A percentile compares a stretch with the other conserved stretches of the same genome.
These are phyloP conservation scores for Cytospora paraplurivora DNA, from an alignment of 2,329 filamentous ascomycete genomes.

Conservation along the genomic window DNA sequence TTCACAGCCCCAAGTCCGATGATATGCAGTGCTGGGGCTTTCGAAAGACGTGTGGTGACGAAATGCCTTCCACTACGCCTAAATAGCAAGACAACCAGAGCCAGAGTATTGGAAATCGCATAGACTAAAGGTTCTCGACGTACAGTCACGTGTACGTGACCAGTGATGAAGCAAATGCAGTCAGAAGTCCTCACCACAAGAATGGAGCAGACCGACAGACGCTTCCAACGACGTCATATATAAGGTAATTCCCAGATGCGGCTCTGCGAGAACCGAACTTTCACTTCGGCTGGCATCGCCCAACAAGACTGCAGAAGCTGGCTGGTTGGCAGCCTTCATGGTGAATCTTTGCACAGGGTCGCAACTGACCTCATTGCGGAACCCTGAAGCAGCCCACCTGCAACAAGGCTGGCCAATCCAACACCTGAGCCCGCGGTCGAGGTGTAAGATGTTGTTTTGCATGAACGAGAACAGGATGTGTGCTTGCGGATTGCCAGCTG, in stretches of 20 bases:
- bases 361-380: not conserved
- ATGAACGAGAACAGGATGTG: not conserved
- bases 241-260: not conserved
- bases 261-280: not conserved
- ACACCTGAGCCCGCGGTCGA: not conserved
- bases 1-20: not conserved
- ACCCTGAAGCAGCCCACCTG: not conserved
- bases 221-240: not conserved
- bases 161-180: not conserved
- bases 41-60: no score
- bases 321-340: not conserved
- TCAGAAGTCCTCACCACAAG: not conserved
- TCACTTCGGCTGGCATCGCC: not conserved
- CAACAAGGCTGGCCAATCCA: constrained; percentile 4
- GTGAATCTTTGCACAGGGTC: not conserved
- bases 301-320: not conserved
- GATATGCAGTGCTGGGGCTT: no score
- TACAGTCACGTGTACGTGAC: not conserved
- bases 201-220: not conserved
- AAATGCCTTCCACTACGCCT: no score
- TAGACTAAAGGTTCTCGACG: not conserved
- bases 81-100: not conserved
- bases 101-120: not conserved
- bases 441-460: not conserved
- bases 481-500: not conserved